Evolutionary conservation across 192 early-diverging fungal species (phyloP).

Genomic region (Coemansia sp.): DNA sequence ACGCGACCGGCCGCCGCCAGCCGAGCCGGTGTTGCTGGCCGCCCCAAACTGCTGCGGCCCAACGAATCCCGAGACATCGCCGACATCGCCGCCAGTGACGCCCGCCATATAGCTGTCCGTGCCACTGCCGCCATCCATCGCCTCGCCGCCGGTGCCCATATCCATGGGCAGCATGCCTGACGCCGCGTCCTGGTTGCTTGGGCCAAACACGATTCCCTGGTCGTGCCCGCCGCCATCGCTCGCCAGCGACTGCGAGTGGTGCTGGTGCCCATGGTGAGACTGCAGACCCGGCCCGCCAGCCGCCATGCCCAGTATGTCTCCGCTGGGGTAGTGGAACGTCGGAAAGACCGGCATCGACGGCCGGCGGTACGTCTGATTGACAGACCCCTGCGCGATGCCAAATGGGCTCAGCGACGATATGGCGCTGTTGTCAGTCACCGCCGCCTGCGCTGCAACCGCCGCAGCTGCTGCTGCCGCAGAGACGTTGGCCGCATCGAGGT

Average conservation of each 20-base stretch:
- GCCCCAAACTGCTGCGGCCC: background rate
- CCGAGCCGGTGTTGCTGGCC: background rate
- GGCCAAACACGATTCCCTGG: background rate
- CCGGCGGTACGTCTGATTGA: conserved; percentile 24
- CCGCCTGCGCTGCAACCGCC: conserved; percentile 11
- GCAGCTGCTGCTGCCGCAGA: conserved; percentile 18
- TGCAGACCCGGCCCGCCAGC: too few relatives aligned
- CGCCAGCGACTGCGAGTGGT: too few relatives aligned
- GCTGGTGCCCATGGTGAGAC: background rate
- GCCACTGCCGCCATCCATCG: background rate
- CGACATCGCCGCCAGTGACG: background rate
- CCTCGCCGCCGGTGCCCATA: conserved; percentile 16
- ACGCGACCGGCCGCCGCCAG: conserved; percentile 1
- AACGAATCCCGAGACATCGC: background rate
- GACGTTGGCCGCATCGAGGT: conserved; percentile 31
- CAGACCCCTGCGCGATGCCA: conserved; percentile 8
- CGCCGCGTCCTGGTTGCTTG: conserved; percentile 9
- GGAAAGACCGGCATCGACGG: conserved; percentile 51
- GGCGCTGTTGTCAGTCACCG: conserved; percentile 3
- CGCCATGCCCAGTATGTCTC: conserved; percentile 26
- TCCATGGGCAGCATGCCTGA: conserved; percentile 32
- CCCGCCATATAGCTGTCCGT: background rate
- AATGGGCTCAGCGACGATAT: conserved; percentile 22
- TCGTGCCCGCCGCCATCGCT: background rate
- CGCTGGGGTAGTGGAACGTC: conserved; percentile 16